These are phyloP conservation scores for Gastrolobium bilobum DNA, from an alignment of 306 rosid species.

Conservation along the genomic window DNA sequence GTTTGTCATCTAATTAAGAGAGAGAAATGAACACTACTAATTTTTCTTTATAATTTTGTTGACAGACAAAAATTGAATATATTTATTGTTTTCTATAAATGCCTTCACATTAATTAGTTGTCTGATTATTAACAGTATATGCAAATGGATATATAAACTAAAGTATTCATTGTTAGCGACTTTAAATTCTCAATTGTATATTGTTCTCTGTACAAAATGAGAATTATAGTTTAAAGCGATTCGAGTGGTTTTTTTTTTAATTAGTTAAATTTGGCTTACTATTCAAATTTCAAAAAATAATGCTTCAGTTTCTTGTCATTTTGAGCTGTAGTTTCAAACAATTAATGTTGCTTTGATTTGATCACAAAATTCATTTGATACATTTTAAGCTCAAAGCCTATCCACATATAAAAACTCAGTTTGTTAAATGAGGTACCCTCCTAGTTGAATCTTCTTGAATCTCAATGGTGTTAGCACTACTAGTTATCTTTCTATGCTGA, in stretches of 20 bases:
- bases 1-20: neutral
- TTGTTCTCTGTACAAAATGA: neutral
- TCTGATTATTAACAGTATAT: too few relatives aligned
- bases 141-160: too few relatives aligned
- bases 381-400: conserved; percentile 7
- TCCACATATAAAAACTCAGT: neutral
- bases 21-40: neutral
- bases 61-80: neutral
- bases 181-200: neutral
- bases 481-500: too few relatives aligned
- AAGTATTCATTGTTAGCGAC: neutral
- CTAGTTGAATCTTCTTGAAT: neutral
- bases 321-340: neutral
- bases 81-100: neutral
- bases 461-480: too few relatives aligned
- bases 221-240: conserved; percentile 2
- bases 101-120: neutral
- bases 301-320: conserved; percentile 15
- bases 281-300: conserved; percentile 19
- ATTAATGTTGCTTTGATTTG: neutral
- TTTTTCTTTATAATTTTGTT: neutral
- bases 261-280: conserved; percentile 20
- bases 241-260: neutral
- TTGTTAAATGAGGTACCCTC: neutral
- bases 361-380: neutral